phyloP scores from a whole-genome alignment of 2,329 filamentous ascomycete genomes.

The Botrytis elliptica region DNA sequence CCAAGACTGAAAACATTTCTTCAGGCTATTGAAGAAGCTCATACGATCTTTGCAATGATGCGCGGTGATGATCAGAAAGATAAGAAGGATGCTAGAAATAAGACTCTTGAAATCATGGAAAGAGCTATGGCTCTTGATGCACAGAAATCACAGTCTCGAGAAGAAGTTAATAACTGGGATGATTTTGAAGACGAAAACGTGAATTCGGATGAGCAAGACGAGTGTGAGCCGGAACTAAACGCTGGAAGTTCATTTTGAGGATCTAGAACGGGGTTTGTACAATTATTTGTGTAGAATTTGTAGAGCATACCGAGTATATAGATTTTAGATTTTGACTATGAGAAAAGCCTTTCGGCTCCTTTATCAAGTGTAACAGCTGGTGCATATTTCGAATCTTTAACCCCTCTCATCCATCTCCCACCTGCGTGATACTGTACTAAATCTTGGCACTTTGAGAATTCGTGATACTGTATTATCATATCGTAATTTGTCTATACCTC shows the following conservation, averaged over 20 bases:
- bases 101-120: conserved; percentile 33
- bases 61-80: conserved; percentile 19
- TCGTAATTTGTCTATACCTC: no score
- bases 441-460: neutral
- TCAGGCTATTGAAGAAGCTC: conserved; percentile 24
- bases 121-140: conserved; percentile 30
- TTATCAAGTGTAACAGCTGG: neutral
- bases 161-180: conserved; percentile 3
- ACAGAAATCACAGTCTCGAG: neutral
- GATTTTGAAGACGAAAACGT: neutral
- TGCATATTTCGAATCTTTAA: neutral
- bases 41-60: conserved; percentile 22
- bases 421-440: neutral
- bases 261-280: neutral
- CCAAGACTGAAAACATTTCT: conserved; percentile 14
- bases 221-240: neutral
- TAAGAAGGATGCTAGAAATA: conserved; percentile 25
- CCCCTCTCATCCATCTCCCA: neutral
- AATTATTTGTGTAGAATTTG: neutral
- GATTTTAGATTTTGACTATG: conserved; percentile 15
- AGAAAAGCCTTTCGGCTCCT: neutral
- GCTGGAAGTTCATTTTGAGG: neutral
- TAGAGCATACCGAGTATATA: neutral
- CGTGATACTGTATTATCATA: neutral
- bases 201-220: neutral